Conservation (phyloP, 1,284 basidiomycete genomes). For the Heterobasidion parviporum region DNA sequence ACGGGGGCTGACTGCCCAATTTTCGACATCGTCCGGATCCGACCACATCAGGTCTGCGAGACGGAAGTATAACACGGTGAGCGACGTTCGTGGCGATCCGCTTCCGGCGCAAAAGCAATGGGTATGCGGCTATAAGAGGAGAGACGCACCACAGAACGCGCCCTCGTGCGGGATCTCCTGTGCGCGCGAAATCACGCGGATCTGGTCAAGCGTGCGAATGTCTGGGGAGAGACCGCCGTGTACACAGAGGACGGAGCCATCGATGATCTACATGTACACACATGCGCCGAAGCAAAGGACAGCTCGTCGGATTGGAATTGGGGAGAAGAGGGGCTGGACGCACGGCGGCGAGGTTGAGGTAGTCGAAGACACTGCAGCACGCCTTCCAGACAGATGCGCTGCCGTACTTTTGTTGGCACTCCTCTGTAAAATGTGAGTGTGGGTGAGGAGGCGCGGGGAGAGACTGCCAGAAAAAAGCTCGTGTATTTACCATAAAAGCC, state of each 20-base stretch:
- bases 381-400: conserved; percentile 93
- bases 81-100: no score
- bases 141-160: conserved; percentile 84
- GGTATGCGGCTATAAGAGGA: not conserved
- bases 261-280: conserved; percentile 65
- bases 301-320: not conserved
- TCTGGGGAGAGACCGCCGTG: conserved; percentile 92
- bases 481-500: conserved; percentile 82
- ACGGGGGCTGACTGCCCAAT: conserved; percentile 91
- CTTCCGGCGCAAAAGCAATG: not conserved
- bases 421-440: conserved; percentile 46
- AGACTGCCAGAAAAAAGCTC: not conserved
- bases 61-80: not conserved
- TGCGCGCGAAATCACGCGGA: conserved; percentile 83
- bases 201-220: conserved; percentile 88
- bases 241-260: conserved; percentile 85
- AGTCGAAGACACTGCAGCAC: conserved; percentile 94
- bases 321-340: conserved; percentile 22
- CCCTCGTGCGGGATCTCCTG: conserved; percentile 97
- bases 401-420: conserved; percentile 96
- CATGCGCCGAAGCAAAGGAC: not conserved
- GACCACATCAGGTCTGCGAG: conserved; percentile 91
- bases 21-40: conserved; percentile 92
- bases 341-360: conserved; percentile 88
- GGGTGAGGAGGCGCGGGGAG: not conserved